phyloP scores from a whole-genome alignment of 345 rosid species.

The Rhizophora apiculata region DNA sequence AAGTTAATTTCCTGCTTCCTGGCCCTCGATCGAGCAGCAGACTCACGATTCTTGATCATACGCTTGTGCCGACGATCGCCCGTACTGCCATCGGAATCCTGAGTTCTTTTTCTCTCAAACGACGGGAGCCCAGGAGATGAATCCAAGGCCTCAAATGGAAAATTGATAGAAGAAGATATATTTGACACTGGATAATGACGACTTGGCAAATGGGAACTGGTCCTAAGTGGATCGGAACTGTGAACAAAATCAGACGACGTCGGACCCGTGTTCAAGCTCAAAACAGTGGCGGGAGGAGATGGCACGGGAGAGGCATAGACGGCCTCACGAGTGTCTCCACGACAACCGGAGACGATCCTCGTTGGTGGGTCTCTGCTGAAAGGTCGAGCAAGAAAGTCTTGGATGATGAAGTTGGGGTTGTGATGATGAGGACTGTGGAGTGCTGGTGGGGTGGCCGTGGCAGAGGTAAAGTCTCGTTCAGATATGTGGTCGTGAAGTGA shows the following conservation, averaged over 20 bases:
- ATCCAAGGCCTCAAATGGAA: slow-evolving; percentile 36
- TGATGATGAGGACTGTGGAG: slow-evolving; percentile 24
- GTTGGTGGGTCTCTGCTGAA: slow-evolving; percentile 30
- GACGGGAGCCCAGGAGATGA: slow-evolving; percentile 28
- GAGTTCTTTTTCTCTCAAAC: slow-evolving; percentile 46
- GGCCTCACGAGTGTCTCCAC: not conserved
- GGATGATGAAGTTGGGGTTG: slow-evolving; percentile 48
- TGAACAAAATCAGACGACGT: slow-evolving; percentile 53
- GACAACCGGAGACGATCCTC: slow-evolving; percentile 16
- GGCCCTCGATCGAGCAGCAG: slow-evolving; percentile 86
- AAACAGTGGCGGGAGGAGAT: slow-evolving; percentile 49
- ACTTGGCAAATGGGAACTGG: slow-evolving; percentile 28
- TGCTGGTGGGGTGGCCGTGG: not conserved
- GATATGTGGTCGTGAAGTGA: slow-evolving; percentile 39
- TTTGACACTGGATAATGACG: slow-evolving; percentile 24
- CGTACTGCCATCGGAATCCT: slow-evolving; percentile 37
- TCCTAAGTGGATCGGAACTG: slow-evolving; percentile 30
- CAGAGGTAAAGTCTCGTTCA: slow-evolving; percentile 20
- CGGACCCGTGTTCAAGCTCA: slow-evolving; percentile 51
- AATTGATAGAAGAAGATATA: slow-evolving; percentile 21
- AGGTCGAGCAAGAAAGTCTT: slow-evolving; percentile 64
- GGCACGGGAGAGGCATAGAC: slow-evolving; percentile 26
- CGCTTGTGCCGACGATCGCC: slow-evolving; percentile 56
- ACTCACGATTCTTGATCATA: slow-evolving; percentile 81
- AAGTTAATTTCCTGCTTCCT: slow-evolving; percentile 59